These are phyloP conservation scores for Yamadazyma nakazawae DNA, from an alignment of 805 yeast species.

Conservation along the genomic window DNA sequence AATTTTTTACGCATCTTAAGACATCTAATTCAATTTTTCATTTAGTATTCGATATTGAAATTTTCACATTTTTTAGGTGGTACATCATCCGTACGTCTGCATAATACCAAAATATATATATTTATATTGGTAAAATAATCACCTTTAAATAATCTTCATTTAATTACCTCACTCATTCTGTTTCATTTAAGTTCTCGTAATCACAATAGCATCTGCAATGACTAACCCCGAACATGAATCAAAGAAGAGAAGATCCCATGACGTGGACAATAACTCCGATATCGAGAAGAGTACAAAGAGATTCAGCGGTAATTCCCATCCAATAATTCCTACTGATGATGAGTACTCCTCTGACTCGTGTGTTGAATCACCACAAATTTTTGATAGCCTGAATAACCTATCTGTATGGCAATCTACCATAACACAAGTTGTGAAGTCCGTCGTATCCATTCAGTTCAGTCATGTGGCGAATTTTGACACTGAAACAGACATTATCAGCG, in stretches of 20 bases:
- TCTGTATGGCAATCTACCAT: constrained; percentile 74
- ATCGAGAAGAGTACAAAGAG: neutral
- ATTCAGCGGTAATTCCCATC: neutral
- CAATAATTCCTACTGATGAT: neutral
- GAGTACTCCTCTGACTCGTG: constrained; percentile 3
- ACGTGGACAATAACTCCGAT: neutral
- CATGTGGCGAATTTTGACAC: constrained; percentile 87
- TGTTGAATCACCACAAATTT: neutral
- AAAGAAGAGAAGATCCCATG: neutral
- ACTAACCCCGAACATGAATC: neutral
- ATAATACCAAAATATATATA: neutral
- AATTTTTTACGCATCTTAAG: constrained; percentile 1
- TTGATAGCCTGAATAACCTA: neutral
- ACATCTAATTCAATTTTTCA: neutral
- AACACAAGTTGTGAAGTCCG: constrained; percentile 75
- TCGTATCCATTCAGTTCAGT: constrained; percentile 85
- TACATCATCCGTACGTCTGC: neutral
- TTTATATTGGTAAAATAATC: neutral
- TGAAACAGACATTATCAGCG: constrained; percentile 73
- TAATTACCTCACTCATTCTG: too few relatives aligned
- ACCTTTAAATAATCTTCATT: neutral
- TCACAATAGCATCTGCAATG: neutral
- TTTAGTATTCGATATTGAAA: neutral
- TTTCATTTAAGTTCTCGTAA: neutral
- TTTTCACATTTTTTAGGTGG: neutral